Conservation (phyloP, 78 protist genomes). For the Dictyostelium intermedium region DNA sequence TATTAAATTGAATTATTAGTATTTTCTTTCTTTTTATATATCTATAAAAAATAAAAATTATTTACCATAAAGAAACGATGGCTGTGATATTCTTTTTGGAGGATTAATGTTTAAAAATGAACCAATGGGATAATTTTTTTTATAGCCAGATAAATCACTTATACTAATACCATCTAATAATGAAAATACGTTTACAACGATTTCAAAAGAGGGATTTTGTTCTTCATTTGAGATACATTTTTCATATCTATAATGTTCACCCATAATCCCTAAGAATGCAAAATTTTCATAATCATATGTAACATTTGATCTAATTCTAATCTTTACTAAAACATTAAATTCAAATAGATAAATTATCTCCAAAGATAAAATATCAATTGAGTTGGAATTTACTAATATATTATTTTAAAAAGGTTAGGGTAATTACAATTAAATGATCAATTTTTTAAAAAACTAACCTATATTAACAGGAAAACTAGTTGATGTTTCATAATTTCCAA, state of each 20-base stretch:
- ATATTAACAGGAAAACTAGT: neutral
- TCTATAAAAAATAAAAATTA: neutral
- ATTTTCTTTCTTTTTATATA: too few relatives aligned
- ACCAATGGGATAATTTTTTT: neutral
- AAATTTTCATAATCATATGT: neutral
- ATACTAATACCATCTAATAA: neutral
- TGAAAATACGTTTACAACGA: neutral
- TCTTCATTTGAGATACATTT: neutral
- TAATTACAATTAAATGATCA: too few relatives aligned
- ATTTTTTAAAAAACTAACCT: neutral
- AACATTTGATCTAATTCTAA: neutral
- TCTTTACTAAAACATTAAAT: neutral
- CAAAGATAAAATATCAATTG: neutral
- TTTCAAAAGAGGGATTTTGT: neutral
- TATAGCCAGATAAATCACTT: neutral
- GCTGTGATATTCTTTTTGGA: neutral
- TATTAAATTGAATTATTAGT: too few relatives aligned
- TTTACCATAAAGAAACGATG: neutral
- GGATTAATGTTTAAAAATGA: neutral
- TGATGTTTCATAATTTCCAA: neutral
- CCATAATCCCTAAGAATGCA: neutral
- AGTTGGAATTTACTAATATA: too few relatives aligned
- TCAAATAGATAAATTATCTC: neutral
- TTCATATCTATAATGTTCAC: neutral
- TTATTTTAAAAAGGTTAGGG: too few relatives aligned